These are phyloP conservation scores for Monosporascus sp. DNA, from an alignment of 2,329 filamentous ascomycete genomes.

Conservation along the genomic window DNA sequence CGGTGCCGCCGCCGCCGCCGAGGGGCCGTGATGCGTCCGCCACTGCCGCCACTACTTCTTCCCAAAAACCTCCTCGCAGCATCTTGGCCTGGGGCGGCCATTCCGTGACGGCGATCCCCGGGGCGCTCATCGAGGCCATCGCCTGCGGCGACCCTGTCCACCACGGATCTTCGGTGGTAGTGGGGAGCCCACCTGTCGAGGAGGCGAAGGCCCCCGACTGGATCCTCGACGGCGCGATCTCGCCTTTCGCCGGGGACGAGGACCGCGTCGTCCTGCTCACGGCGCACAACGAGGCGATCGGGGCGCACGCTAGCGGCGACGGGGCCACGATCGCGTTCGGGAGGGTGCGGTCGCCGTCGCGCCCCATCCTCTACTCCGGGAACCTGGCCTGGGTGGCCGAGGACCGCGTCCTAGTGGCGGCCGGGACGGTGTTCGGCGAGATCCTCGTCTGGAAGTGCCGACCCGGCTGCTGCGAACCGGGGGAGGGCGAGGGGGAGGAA, in stretches of 20 bases:
- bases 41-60: background rate
- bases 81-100: constrained; percentile 68
- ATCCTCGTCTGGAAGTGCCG: constrained; percentile 82
- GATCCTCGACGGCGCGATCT: constrained; percentile 65
- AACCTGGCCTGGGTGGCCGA: constrained; percentile 59
- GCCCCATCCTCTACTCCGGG: constrained; percentile 85
- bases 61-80: constrained; percentile 1
- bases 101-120: constrained; percentile 42
- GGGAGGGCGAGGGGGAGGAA: background rate
- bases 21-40: background rate
- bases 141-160: constrained; percentile 18
- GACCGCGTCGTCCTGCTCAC: constrained; percentile 61
- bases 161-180: constrained; percentile 5
- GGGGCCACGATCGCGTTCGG: constrained; percentile 35
- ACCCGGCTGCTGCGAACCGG: background rate
- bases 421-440: constrained; percentile 91
- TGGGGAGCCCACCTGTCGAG: constrained; percentile 9
- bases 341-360: constrained; percentile 57
- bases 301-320: constrained; percentile 8
- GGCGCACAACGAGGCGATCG: constrained; percentile 73
- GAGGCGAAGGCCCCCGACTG: constrained; percentile 61
- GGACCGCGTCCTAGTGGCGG: constrained; percentile 66
- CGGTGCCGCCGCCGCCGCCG: constrained; percentile 29
- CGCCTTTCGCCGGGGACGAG: constrained; percentile 30
- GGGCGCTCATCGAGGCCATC: constrained; percentile 29